Evolutionary conservation across 164 flowering plant genomes (phyloP), one percentile per base, ranked within the genome.

Genomic region (Magnolia sinica): DNA sequence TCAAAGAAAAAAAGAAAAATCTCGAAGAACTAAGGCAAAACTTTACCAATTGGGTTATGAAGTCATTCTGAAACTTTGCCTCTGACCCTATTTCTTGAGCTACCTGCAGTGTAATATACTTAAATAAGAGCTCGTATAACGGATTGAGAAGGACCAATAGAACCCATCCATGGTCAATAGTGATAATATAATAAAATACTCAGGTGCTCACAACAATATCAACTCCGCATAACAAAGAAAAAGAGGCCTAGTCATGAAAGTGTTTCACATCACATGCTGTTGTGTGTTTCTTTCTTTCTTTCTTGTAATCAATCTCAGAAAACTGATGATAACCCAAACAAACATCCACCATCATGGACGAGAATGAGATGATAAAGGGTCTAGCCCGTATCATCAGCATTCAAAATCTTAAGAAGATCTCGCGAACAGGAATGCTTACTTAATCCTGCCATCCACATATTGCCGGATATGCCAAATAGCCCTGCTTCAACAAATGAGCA

Each of bases 51-150:
- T 85, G 86, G 68, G 74, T 73, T 24, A 87, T 71, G 55, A 85
- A 73, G 23, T 86, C 88, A 82, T 80, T 87, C 73, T 87, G 90
- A 80, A 73, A 71, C 79, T 81, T 86, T 55, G 90, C 85, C 83
- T 87, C 90, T 45, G 88, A 52, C 61, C 77, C 87, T 63, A 87
- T 87, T 79, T 85, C 90, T 85, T 86, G 85, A 64, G 90, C 90
- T 73, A 87, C 90, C 90, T 87, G 87, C 80, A 83, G 24, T 11
- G 49, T 24, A 18, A 55, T 64, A 79, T 61, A 76, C 7, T 73
- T 10, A 50, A 23, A 59, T 72, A 77, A 77, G 75, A 73, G 59
- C 70, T 29, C 72, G 29, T 16, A 59, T 16, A 45, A 75, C 19
- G n/a, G 16, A 64, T 45, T n/a, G 11, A 73, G 8, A 22, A 55